Percentiles rank a stretch among this genome's conserved stretches.
These are phyloP conservation scores for Eucalyptus rudis DNA, from an alignment of 345 rosid genomes.

Conservation along the genomic window DNA sequence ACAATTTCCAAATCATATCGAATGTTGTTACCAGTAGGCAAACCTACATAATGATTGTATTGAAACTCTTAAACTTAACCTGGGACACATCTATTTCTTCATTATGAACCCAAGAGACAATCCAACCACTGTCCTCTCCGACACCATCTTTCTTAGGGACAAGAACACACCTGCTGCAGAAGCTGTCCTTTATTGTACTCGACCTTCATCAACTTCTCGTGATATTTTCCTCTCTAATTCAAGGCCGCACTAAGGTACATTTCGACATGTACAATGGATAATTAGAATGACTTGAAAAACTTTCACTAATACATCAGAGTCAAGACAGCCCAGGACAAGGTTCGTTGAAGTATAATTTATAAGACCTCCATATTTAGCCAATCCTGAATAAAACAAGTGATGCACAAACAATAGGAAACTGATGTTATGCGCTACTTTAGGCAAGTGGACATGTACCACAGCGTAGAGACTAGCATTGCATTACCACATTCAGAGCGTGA, in stretches of 20 bases:
- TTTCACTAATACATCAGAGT: too few relatives aligned
- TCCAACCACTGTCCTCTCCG: slow-evolving; percentile 41
- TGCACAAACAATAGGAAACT: neutral
- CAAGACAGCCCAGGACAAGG: too few relatives aligned
- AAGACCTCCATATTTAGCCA: slow-evolving; percentile 3
- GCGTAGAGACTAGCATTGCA: neutral
- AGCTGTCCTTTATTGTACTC: too few relatives aligned
- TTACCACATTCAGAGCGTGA: slow-evolving; percentile 28
- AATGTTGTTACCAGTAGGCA: neutral
- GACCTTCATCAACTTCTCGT: too few relatives aligned
- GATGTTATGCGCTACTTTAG: neutral
- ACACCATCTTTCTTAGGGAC: slow-evolving; percentile 8
- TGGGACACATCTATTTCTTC: slow-evolving; percentile 18
- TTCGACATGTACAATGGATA: too few relatives aligned
- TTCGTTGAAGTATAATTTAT: too few relatives aligned
- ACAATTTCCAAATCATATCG: neutral
- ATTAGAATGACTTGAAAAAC: too few relatives aligned
- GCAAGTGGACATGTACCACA: neutral
- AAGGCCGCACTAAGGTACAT: too few relatives aligned
- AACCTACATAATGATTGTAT: too few relatives aligned
- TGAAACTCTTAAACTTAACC: neutral
- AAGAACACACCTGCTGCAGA: too few relatives aligned
- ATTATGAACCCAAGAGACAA: slow-evolving; percentile 27
- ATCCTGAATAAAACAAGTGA: neutral
- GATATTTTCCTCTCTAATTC: too few relatives aligned